phyloP scores from a whole-genome alignment of 495 filamentous ascomycete species.

The Tuber melanosporum region DNA sequence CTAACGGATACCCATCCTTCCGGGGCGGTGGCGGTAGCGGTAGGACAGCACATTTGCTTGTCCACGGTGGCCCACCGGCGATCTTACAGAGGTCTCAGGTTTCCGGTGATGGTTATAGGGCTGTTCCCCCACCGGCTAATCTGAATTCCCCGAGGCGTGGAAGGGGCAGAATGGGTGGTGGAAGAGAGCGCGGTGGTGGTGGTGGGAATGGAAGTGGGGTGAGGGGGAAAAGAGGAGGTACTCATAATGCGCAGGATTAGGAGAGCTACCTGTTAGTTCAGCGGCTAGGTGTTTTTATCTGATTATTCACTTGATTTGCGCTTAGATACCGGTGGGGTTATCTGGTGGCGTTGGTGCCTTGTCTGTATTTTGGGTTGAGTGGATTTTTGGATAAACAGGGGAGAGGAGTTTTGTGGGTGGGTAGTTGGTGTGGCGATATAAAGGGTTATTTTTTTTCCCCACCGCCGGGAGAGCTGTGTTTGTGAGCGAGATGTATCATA shows the following conservation, averaged over 20 bases:
- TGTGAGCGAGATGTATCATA: neutral
- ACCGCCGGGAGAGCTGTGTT: neutral
- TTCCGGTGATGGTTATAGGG: conserved; percentile 56
- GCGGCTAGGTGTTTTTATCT: conserved; percentile 12
- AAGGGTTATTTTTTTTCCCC: neutral
- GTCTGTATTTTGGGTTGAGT: conserved; percentile 2
- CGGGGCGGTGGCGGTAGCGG: conserved; percentile 45
- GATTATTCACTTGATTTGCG: conserved; percentile 5
- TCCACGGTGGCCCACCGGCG: conserved; percentile 24
- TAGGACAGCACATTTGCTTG: conserved; percentile 47
- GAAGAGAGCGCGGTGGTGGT: conserved; percentile 44
- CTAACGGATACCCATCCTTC: conserved; percentile 35
- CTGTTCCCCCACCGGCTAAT: conserved; percentile 70
- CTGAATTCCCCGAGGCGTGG: conserved; percentile 55
- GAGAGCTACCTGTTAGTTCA: neutral
- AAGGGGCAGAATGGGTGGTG: conserved; percentile 49
- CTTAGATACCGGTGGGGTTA: conserved; percentile 7
- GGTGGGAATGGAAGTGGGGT: conserved; percentile 20
- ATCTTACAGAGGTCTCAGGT: conserved; percentile 39
- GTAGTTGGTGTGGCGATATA: neutral
- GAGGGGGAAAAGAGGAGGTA: conserved; percentile 9
- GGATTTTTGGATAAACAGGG: neutral
- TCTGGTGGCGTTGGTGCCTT: conserved; percentile 1
- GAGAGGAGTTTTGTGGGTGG: neutral
- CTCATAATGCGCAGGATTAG: neutral